Evolutionary conservation across 192 early-diverging fungal species (phyloP), one percentile per base, ranked within the genome.

Genomic region (Lobulomyces angularis): DNA sequence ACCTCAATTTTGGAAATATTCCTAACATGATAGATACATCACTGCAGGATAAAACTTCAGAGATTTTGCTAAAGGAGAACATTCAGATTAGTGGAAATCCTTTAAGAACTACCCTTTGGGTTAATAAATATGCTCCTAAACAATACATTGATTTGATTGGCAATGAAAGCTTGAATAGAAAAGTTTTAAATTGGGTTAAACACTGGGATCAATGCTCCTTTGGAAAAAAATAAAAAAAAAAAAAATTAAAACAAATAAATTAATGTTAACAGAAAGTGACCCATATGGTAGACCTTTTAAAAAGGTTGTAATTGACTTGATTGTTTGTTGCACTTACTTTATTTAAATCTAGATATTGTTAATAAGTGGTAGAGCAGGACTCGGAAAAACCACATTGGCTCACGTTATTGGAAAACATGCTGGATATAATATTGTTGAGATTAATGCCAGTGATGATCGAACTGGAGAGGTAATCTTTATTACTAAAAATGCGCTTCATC

Each of bases 361-460:
- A 9, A 55, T 98, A 21, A 71, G 84, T 3, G 94, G 94, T 0
- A 86, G 90, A 21, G 87, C 94, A 0, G 94, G 94, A 8, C 68
- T 88, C 37, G 91, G 90, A 37, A 98, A 98, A 62, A 98, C 94
- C 0, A 98, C 94, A 0, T 66, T 98, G 45, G 94, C 91, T 0
- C 90, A 94, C 55, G 81, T 95, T 2, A 72, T 86, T 29, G 90
- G 88, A 0, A 63, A 66, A 24, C 90, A 93, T 57, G 79, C 83
- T 17, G 91, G 91, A 4, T 98, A 98, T 57, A 73, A 85, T 23
- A 65, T 83, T 8, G 65, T 88, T 3, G 94, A 98, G 59, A 80
- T 98, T 49, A 95, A 98, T 57, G 94, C 90, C 4, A 90, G 89
- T 66, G 94, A 98, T 56, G 94, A 98, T 55, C 86, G 90, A 46